Evolutionary conservation across 2,329 filamentous ascomycete genomes (phyloP).

Genomic region (Diaporthe humulicola): DNA sequence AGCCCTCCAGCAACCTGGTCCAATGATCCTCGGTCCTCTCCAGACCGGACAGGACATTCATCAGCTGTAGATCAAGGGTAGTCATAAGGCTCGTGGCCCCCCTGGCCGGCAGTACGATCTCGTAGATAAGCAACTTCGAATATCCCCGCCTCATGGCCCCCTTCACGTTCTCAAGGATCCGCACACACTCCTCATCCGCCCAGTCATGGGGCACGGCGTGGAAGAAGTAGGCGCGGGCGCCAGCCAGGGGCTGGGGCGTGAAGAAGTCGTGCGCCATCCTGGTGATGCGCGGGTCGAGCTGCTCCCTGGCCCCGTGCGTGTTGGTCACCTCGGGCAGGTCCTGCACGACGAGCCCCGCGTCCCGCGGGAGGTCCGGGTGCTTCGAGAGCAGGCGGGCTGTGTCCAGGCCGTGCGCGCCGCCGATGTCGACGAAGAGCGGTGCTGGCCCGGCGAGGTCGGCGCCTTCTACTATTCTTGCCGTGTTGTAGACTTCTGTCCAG

Average conservation of each 20-base stretch:
- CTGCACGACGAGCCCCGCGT: conserved; percentile 50
- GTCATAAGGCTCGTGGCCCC: conserved; percentile 48
- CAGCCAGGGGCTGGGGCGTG: conserved; percentile 54
- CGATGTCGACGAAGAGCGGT: conserved; percentile 51
- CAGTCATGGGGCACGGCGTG: conserved; percentile 52
- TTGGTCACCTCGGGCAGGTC: conserved; percentile 51
- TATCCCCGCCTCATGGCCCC: conserved; percentile 54
- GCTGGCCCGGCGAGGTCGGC: not conserved
- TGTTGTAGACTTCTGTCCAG: conserved; percentile 50
- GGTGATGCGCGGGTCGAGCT: conserved; percentile 45
- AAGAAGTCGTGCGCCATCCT: conserved; percentile 53
- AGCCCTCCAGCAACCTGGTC: conserved; percentile 45
- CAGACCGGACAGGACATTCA: conserved; percentile 47
- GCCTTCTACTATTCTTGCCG: conserved; percentile 41
- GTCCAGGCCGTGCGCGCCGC: conserved; percentile 54
- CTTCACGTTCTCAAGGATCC: not conserved
- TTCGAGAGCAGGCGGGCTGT: conserved; percentile 49
- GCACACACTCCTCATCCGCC: conserved; percentile 39
- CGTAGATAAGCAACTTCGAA: conserved; percentile 54
- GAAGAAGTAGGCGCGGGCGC: conserved; percentile 48
- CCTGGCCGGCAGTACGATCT: conserved; percentile 52
- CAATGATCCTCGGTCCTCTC: conserved; percentile 50
- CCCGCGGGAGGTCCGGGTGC: conserved; percentile 43
- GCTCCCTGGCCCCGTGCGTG: conserved; percentile 37
- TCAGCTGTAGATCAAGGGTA: conserved; percentile 53